Evolutionary conservation across 2,329 filamentous ascomycete species (phyloP).

Genomic region (Aspergillus sojae): DNA sequence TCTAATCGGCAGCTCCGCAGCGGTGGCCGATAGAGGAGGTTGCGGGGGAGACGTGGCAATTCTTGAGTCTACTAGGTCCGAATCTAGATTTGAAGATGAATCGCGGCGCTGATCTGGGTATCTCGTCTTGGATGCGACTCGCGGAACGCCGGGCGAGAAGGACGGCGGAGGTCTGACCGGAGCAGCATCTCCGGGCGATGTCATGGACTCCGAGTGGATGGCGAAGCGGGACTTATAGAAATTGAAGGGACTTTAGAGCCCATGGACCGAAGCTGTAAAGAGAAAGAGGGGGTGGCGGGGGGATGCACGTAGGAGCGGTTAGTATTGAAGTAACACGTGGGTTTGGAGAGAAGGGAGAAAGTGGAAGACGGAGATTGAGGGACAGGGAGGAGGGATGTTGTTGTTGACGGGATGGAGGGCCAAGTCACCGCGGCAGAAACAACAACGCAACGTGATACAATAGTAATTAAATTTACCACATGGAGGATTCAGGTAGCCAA

Average conservation of each 20-base stretch:
- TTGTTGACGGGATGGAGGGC: slow-evolving; percentile 17
- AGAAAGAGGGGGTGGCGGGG: neutral
- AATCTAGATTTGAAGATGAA: slow-evolving; percentile 49
- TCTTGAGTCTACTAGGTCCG: slow-evolving; percentile 53
- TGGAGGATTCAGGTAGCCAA: neutral
- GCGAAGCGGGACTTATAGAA: slow-evolving; percentile 22
- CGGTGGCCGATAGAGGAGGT: slow-evolving; percentile 56
- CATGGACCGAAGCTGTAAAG: slow-evolving; percentile 28
- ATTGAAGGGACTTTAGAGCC: slow-evolving; percentile 27
- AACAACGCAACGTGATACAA: slow-evolving; percentile 22
- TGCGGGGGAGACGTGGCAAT: slow-evolving; percentile 60
- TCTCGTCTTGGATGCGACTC: slow-evolving; percentile 63
- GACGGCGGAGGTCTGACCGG: slow-evolving; percentile 70
- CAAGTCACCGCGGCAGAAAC: slow-evolving; percentile 20
- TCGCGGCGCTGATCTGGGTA: slow-evolving; percentile 52
- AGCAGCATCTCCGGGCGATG: slow-evolving; percentile 66
- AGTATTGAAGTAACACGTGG: neutral
- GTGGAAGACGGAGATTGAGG: slow-evolving; percentile 1
- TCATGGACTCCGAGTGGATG: slow-evolving; percentile 60
- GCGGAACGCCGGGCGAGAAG: slow-evolving; percentile 67
- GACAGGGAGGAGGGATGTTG: slow-evolving; percentile 3
- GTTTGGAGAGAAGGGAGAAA: slow-evolving; percentile 1
- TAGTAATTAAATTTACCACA: slow-evolving; percentile 5
- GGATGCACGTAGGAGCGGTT: neutral
- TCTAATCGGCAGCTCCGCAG: slow-evolving; percentile 69